Conservation (phyloP, 2,329 filamentous ascomycete genomes). For the Clonostachys byssicola region DNA sequence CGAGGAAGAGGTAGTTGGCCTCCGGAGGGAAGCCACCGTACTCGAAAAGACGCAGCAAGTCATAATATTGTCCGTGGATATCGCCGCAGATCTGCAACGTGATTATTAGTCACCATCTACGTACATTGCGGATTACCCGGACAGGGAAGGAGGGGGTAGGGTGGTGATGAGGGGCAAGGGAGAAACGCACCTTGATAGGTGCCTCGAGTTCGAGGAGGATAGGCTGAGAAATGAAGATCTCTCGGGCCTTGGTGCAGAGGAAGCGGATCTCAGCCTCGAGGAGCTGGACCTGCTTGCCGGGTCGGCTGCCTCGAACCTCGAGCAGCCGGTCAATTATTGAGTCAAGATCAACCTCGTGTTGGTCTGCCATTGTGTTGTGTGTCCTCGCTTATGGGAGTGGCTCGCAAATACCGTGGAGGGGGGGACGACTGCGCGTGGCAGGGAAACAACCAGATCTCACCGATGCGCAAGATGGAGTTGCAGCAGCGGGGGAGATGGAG, state of each 20-base stretch:
- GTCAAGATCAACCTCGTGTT: slow-evolving; percentile 93
- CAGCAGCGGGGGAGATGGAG: slow-evolving; percentile 16
- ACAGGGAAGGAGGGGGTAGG: neutral
- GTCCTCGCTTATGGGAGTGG: slow-evolving; percentile 27
- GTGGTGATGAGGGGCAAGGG: neutral
- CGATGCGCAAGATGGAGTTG: slow-evolving; percentile 18
- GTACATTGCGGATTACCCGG: neutral
- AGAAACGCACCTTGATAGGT: slow-evolving; percentile 83
- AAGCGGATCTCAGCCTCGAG: slow-evolving; percentile 94
- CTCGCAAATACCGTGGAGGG: slow-evolving; percentile 26
- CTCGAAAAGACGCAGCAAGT: slow-evolving; percentile 94
- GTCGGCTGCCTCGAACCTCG: slow-evolving; percentile 95
- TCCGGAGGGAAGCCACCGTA: slow-evolving; percentile 97
- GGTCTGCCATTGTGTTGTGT: slow-evolving; percentile 51
- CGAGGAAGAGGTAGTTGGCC: slow-evolving; percentile 98
- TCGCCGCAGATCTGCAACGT: slow-evolving; percentile 85
- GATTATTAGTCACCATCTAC: slow-evolving; percentile 4
- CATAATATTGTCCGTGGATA: slow-evolving; percentile 99
- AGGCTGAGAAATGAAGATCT: slow-evolving; percentile 99
- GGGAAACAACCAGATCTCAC: slow-evolving; percentile 3
- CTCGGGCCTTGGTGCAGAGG: slow-evolving; percentile 96
- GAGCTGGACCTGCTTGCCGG: slow-evolving; percentile 97
- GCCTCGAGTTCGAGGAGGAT: slow-evolving; percentile 97
- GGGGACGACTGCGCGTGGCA: slow-evolving; percentile 6
- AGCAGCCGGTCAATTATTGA: slow-evolving; percentile 98